A percentile compares a stretch with the other conserved stretches of the same genome.
Conservation (phyloP, 164 flowering plant species). For the Dillenia suffruticosa region DNA sequence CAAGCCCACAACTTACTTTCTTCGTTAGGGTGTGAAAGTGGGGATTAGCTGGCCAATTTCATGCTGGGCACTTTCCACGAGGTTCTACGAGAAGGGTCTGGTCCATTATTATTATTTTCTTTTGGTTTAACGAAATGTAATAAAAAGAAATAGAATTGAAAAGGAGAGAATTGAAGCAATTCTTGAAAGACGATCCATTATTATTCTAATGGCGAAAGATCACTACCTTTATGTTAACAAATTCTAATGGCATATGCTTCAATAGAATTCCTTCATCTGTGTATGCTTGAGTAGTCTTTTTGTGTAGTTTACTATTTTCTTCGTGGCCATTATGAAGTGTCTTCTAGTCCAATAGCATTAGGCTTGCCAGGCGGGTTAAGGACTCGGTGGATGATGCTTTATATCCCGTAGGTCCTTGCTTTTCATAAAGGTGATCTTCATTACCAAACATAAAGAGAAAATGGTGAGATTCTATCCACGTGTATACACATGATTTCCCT, state of each 20-base stretch:
- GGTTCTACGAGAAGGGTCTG: slow-evolving; percentile 4
- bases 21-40: background rate
- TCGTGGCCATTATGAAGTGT: slow-evolving; percentile 9
- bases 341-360: slow-evolving; percentile 5
- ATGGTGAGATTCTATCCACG: background rate
- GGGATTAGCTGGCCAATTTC: slow-evolving; percentile 1
- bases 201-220: background rate
- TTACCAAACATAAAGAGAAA: slow-evolving; percentile 1
- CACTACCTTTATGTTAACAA: no score
- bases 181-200: slow-evolving; percentile 9
- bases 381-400: slow-evolving; percentile 10
- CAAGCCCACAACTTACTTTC: background rate
- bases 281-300: slow-evolving; percentile 2
- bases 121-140: no score
- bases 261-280: background rate
- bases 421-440: slow-evolving; percentile 10
- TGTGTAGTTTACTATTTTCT: slow-evolving; percentile 4
- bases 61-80: slow-evolving; percentile 14
- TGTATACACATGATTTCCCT: no score
- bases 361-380: background rate
- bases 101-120: slow-evolving; percentile 1
- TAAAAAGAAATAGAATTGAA: no score
- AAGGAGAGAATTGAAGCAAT: no score
- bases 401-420: slow-evolving; percentile 2
- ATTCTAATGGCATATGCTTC: no score